phyloP scores from a whole-genome alignment of 73 alveolate genomes.

The Uronychia setigera region DNA sequence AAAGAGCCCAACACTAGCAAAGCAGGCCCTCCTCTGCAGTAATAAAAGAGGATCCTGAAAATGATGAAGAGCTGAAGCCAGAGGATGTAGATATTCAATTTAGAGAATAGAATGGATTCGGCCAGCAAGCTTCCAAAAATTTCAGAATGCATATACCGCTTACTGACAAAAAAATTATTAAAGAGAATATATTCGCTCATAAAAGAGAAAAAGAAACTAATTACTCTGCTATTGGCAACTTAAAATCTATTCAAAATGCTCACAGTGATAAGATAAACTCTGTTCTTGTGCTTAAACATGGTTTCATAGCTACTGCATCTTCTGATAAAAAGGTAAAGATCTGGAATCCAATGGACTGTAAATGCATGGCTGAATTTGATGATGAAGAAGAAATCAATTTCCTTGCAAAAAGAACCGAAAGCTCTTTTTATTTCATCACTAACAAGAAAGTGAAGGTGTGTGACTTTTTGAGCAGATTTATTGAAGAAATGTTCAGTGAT shows the following conservation, averaged over 20 bases:
- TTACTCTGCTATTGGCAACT: not conserved
- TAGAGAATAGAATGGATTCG: not conserved
- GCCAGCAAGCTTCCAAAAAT: not conserved
- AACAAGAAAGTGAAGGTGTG: not conserved
- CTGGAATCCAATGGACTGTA: not conserved
- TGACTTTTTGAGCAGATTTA: not conserved
- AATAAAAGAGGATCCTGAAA: not conserved
- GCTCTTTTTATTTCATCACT: not conserved
- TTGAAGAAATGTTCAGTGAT: not conserved
- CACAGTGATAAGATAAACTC: not conserved
- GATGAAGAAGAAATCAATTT: not conserved
- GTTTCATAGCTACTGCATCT: not conserved
- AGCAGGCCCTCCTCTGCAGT: constrained; percentile 3
- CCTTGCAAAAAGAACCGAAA: not conserved
- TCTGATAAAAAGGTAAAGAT: not conserved
- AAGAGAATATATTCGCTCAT: not conserved
- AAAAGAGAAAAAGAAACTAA: not conserved
- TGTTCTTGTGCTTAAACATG: not conserved
- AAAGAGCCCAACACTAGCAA: not conserved
- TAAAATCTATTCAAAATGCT: not conserved
- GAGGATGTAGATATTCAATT: not conserved
- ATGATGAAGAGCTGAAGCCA: not conserved
- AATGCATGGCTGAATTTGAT: not conserved
- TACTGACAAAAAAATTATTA: not conserved
- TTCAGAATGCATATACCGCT: not conserved